Percentiles rank a stretch among this genome's conserved stretches.
Conservation (phyloP, 2,329 filamentous ascomycete species). For the Colletotrichum orbiculare region DNA sequence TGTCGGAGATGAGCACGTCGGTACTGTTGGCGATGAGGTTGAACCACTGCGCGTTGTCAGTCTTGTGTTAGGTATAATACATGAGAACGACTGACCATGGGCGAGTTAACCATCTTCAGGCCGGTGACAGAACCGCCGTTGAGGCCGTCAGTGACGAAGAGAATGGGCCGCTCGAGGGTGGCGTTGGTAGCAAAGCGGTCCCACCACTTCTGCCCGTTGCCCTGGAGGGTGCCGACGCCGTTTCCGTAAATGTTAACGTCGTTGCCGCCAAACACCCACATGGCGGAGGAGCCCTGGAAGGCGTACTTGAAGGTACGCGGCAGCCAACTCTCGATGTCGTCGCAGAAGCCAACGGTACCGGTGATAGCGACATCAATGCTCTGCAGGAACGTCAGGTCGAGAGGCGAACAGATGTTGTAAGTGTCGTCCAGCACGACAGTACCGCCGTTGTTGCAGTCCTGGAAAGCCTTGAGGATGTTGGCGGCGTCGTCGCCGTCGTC, state of each 20-base stretch:
- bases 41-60: slow-evolving; percentile 45
- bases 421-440: slow-evolving; percentile 68
- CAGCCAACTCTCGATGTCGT: slow-evolving; percentile 77
- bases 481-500: slow-evolving; percentile 46
- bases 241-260: slow-evolving; percentile 74
- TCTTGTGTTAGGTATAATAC: background rate
- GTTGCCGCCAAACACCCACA: slow-evolving; percentile 47
- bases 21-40: slow-evolving; percentile 74
- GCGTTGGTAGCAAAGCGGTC: slow-evolving; percentile 67
- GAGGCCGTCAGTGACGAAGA: slow-evolving; percentile 67
- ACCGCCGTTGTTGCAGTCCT: slow-evolving; percentile 71
- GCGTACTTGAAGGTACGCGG: slow-evolving; percentile 70
- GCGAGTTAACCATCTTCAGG: slow-evolving; percentile 69
- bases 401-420: slow-evolving; percentile 72
- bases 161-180: slow-evolving; percentile 67
- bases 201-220: slow-evolving; percentile 74
- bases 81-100: slow-evolving; percentile 42
- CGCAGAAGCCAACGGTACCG: slow-evolving; percentile 70
- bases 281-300: slow-evolving; percentile 71
- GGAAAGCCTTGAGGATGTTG: slow-evolving; percentile 62
- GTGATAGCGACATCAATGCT: slow-evolving; percentile 69
- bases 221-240: slow-evolving; percentile 57
- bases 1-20: slow-evolving; percentile 71
- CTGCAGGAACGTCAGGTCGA: slow-evolving; percentile 73
- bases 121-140: slow-evolving; percentile 68